Percentiles rank a stretch among this genome's conserved stretches.
These are phyloP conservation scores for Populus hybrid DNA, from an alignment of 441 rosid genomes.

Conservation along the genomic window DNA sequence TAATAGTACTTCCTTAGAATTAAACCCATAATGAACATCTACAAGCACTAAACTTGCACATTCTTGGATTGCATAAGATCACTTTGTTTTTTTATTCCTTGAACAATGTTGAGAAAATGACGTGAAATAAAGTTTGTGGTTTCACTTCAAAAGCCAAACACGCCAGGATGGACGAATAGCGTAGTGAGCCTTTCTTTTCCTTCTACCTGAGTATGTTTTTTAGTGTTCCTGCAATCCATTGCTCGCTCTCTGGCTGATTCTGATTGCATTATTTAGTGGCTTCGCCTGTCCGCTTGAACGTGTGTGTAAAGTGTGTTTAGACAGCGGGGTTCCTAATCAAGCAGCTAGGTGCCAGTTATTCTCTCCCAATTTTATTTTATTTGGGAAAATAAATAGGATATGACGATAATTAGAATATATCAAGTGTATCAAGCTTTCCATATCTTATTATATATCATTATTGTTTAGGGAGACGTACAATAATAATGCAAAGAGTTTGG, in stretches of 20 bases:
- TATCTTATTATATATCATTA: no score
- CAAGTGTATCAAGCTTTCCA: no score
- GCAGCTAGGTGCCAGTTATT: no score
- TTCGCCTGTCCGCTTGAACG: no score
- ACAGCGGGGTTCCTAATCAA: no score
- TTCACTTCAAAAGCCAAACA: background rate
- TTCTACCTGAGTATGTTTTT: background rate
- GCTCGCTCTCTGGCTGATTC: background rate
- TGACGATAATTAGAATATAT: no score
- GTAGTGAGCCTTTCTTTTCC: background rate
- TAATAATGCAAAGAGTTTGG: no score
- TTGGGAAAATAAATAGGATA: no score
- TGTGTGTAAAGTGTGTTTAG: no score
- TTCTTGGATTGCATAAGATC: background rate
- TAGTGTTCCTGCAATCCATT: background rate
- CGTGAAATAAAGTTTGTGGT: background rate
- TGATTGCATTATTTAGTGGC: background rate
- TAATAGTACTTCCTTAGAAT: background rate
- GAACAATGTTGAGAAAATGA: background rate
- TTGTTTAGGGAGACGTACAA: no score
- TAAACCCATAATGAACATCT: background rate
- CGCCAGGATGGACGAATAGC: background rate
- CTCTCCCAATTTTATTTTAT: no score
- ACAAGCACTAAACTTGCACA: background rate
- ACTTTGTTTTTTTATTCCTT: background rate